Evolutionary conservation across 2,329 filamentous ascomycete genomes (phyloP), one percentile per base, ranked within the genome.

Genomic region (Venturia pyrina): DNA sequence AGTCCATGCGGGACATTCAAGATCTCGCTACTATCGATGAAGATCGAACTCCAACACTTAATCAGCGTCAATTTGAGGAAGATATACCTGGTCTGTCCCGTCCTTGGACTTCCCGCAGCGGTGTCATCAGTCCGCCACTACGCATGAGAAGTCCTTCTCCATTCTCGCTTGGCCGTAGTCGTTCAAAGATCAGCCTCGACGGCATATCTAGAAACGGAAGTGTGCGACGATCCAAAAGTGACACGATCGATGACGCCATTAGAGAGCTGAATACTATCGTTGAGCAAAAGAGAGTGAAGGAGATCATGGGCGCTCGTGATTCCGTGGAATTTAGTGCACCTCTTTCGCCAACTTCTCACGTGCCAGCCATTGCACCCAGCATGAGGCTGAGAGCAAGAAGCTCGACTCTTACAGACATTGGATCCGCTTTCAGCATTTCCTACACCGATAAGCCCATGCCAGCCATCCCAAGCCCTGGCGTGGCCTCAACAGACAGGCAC

Each of bases 261-360:
- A 74, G 78, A 3, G 79, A 81, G 69, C 75, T 81, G 65, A 80
- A 81, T 71, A 80, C 77, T 28, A 81, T 81, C 63, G 76, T 81
- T 62, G 78, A 81, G 69, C 78, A 81, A 69, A 75, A 75, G 48
- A 21, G 66, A 13, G 50, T 62, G 19, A 56, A 34, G 40, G 62
- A 67, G 5, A 34, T 46, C 15, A 64, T 44, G 43, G n/a, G 37
- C 19, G 44, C 50, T 43, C 65, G 41, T 28, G 48, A 34, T 46
- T 43, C 40, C 48, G 7, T 40, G 11, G 48, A 43, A 11, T 37
- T 64, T 10, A 28, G 28, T 28, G 70, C 73, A 68, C 71, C 64
- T 7, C 21, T 57, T 11, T 75, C 75, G 0, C 74, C 74, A 24
- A 73, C 73, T 13, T 73, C 75, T 65, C 79, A 81, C 68, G 73